These are phyloP conservation scores for Exserohilum turcica DNA, from an alignment of 2,329 filamentous ascomycete species.

Conservation along the genomic window DNA sequence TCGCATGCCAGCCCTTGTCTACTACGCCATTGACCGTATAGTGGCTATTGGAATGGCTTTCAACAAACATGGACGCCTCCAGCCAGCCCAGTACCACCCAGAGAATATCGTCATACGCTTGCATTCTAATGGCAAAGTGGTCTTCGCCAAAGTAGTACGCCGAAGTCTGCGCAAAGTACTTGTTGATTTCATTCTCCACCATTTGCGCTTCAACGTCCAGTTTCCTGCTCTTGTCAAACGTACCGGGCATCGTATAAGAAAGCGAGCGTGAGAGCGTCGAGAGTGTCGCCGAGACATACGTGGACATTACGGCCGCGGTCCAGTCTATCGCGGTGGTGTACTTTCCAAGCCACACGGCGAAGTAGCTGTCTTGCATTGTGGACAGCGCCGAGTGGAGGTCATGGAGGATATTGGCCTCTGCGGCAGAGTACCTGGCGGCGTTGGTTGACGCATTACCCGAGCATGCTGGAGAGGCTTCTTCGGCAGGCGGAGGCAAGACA, in stretches of 20 bases:
- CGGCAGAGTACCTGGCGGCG: background rate
- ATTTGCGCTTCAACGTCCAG: slow-evolving; percentile 50
- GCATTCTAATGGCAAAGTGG: slow-evolving; percentile 70
- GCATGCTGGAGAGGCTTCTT: background rate
- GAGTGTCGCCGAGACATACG: slow-evolving; percentile 75
- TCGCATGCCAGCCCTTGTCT: slow-evolving; percentile 69
- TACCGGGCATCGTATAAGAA: slow-evolving; percentile 48
- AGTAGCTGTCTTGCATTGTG: slow-evolving; percentile 79
- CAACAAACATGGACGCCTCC: slow-evolving; percentile 77
- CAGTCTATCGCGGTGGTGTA: slow-evolving; percentile 92
- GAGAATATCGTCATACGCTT: slow-evolving; percentile 92
- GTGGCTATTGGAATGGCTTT: slow-evolving; percentile 68
- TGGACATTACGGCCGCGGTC: slow-evolving; percentile 85
- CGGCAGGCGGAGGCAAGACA: background rate
- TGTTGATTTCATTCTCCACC: slow-evolving; percentile 79
- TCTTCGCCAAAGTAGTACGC: slow-evolving; percentile 89
- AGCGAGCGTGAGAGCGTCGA: slow-evolving; percentile 71
- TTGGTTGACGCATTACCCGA: background rate
- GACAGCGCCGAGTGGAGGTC: slow-evolving; percentile 63
- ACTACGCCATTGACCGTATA: slow-evolving; percentile 49
- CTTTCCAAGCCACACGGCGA: slow-evolving; percentile 74
- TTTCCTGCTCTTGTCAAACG: slow-evolving; percentile 34
- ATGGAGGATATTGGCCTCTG: slow-evolving; percentile 30
- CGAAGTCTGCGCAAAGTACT: slow-evolving; percentile 76
- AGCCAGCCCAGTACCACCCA: slow-evolving; percentile 96